phyloP scores from a whole-genome alignment of 768 basidiomycete species.

The Boletus rufocinnamomeus region DNA sequence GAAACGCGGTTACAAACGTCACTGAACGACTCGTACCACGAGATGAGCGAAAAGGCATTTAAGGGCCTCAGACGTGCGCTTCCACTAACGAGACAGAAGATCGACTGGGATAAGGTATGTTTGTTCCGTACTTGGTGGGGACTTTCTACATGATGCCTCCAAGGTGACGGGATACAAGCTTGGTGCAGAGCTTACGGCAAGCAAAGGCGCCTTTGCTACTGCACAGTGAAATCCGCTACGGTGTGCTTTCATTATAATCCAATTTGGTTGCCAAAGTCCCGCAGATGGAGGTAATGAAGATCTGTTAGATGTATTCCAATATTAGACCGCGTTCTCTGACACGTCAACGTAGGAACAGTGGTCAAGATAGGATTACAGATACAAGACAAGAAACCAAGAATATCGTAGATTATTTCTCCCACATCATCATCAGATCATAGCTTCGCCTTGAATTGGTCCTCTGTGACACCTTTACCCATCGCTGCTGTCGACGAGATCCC shows the following conservation, averaged over 20 bases:
- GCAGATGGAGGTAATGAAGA: slow-evolving; percentile 8
- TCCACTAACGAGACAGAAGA: slow-evolving; percentile 88
- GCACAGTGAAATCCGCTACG: slow-evolving; percentile 22
- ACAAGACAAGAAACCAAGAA: slow-evolving; percentile 7
- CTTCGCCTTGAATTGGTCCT: slow-evolving; percentile 72
- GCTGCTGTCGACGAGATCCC: slow-evolving; percentile 97
- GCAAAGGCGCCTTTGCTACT: slow-evolving; percentile 53
- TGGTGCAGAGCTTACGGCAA: slow-evolving; percentile 72
- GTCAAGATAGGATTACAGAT: slow-evolving; percentile 4
- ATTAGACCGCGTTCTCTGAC: background rate
- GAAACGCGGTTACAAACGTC: slow-evolving; percentile 78
- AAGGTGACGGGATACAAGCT: slow-evolving; percentile 67
- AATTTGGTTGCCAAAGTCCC: background rate
- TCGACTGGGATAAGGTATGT: slow-evolving; percentile 92
- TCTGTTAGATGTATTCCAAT: slow-evolving; percentile 2
- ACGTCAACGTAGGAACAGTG: background rate
- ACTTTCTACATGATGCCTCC: background rate
- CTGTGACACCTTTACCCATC: slow-evolving; percentile 98
- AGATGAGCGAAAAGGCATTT: slow-evolving; percentile 94
- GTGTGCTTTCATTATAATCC: background rate
- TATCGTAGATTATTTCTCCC: background rate
- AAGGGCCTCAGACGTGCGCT: slow-evolving; percentile 86
- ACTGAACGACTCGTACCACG: slow-evolving; percentile 79
- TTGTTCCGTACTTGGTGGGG: background rate
- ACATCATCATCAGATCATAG: slow-evolving; percentile 34